A percentile compares a stretch with the other conserved stretches of the same genome.
phyloP scores from a whole-genome alignment of 768 basidiomycete species.

The Termitomyces sp. region DNA sequence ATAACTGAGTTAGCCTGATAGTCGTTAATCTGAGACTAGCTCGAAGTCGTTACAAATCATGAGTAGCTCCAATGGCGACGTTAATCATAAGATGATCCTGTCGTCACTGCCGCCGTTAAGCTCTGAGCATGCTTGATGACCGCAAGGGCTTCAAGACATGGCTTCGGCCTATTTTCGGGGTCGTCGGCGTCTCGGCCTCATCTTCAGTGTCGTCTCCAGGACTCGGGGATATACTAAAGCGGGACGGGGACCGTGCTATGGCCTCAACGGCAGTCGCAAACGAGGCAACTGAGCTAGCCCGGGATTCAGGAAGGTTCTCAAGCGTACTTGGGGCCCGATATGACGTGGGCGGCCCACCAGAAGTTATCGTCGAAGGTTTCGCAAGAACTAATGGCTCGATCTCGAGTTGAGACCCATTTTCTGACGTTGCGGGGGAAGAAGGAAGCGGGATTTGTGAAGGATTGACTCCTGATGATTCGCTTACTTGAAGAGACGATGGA shows the following conservation, averaged over 20 bases:
- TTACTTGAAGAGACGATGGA: neutral
- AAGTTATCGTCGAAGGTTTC: slow-evolving; percentile 2
- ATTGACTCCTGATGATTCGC: neutral
- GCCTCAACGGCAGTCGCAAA: slow-evolving; percentile 30
- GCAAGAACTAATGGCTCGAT: neutral
- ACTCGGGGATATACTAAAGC: neutral
- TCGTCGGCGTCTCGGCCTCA: slow-evolving; percentile 7
- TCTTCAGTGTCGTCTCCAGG: slow-evolving; percentile 5
- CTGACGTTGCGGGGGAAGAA: neutral
- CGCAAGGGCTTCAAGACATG: slow-evolving; percentile 3
- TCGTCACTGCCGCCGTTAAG: neutral
- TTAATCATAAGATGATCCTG: neutral
- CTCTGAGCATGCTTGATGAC: neutral
- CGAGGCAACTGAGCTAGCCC: slow-evolving; percentile 23
- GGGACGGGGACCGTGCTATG: slow-evolving; percentile 13
- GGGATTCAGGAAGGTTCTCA: slow-evolving; percentile 8
- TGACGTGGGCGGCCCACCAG: slow-evolving; percentile 5
- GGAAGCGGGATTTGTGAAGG: slow-evolving; percentile 13
- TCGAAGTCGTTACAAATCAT: neutral
- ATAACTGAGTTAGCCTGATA: neutral
- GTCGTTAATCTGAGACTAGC: neutral
- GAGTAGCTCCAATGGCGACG: neutral
- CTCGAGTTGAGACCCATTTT: neutral
- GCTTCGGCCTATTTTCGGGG: slow-evolving; percentile 7
- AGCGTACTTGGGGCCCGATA: slow-evolving; percentile 9